Base-by-base conservation (phyloP, 768 basidiomycete species). In the Russula earlei region DNA sequence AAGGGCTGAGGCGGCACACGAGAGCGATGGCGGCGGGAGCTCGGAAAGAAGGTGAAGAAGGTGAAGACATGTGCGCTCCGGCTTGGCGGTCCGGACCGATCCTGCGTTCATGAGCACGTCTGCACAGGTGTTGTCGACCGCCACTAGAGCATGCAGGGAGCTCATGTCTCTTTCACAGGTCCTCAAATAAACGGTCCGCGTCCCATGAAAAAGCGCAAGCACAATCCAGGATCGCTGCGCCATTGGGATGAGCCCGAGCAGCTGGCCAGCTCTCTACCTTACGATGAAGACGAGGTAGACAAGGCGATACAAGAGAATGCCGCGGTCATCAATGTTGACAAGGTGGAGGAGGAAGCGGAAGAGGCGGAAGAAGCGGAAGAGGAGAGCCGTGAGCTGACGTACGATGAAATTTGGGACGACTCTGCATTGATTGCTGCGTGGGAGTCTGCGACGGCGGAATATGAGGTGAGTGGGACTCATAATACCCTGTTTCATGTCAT, bases 341-440 rank as follows among this genome's bases (percentile, higher is more conserved):
- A 70, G n/a, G 69, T 66, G 3, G 69, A 66, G 17, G 72, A 73
- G 11, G 72, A 31, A 31, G 29, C 7, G 2, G 3, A 1, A 31
- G 29, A 31, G 5, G n/a, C n/a, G n/a, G 29, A 31, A 31, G 69
- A 66, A 17, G 72, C 73, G 10, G 72, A 75, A 25, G 74, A 76
- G 31, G 80, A 84, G 63, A 82, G 83, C 60, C 75, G 83, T 25
- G 75, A 81, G 52, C 74, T 89, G 55, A 80, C 83, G 9, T 77
- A 84, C 33, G 78, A 82, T 46, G 88, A 91, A 64, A 82, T 89
- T 36, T 91, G 89, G 89, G 89, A 91, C 61, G 89, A 91, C 66
- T 84, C 85, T 34, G 86, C 85, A 4, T 76, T 91, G 60, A 78
- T 91, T 43, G 77, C 85, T 50, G 89, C 89, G 19, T 91, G 89